These are phyloP conservation scores for Plasmodium gonderi DNA, from an alignment of 169 alveolate species.

Conservation along the genomic window DNA sequence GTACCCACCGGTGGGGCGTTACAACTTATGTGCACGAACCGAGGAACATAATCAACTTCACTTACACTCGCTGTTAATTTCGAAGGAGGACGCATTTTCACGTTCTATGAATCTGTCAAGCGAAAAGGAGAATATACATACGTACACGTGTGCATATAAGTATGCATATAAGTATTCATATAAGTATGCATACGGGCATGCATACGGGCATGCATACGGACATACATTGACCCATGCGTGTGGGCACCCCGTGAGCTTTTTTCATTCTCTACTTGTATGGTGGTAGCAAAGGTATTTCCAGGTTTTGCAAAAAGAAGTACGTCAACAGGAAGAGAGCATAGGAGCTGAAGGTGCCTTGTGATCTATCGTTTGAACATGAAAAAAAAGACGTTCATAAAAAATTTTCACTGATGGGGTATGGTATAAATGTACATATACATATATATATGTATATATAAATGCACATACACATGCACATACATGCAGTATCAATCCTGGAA, in stretches of 20 bases:
- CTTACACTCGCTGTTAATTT: constrained; percentile 68
- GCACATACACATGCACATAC: neutral
- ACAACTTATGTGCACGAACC: too few relatives aligned
- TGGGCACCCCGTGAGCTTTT: neutral
- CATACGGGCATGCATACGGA: neutral
- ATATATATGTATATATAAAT: constrained; percentile 13
- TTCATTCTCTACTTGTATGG: constrained; percentile 70
- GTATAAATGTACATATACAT: neutral
- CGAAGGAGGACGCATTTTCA: constrained; percentile 38
- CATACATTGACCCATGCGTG: neutral
- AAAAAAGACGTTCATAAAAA: too few relatives aligned
- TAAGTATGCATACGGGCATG: neutral
- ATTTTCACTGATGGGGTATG: too few relatives aligned
- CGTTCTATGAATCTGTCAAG: constrained; percentile 43
- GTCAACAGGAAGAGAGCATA: constrained; percentile 87
- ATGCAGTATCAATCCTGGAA: too few relatives aligned
- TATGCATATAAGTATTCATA: constrained; percentile 7
- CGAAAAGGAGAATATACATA: neutral
- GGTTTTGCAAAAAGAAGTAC: constrained; percentile 81
- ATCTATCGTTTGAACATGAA: constrained; percentile 14
- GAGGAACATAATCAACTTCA: too few relatives aligned
- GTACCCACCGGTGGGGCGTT: too few relatives aligned
- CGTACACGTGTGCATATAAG: neutral
- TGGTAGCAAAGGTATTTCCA: constrained; percentile 85
- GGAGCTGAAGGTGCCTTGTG: constrained; percentile 86